Conservation (phyloP, 2,329 filamentous ascomycete genomes). For the Ophiostoma pallidulum region DNA sequence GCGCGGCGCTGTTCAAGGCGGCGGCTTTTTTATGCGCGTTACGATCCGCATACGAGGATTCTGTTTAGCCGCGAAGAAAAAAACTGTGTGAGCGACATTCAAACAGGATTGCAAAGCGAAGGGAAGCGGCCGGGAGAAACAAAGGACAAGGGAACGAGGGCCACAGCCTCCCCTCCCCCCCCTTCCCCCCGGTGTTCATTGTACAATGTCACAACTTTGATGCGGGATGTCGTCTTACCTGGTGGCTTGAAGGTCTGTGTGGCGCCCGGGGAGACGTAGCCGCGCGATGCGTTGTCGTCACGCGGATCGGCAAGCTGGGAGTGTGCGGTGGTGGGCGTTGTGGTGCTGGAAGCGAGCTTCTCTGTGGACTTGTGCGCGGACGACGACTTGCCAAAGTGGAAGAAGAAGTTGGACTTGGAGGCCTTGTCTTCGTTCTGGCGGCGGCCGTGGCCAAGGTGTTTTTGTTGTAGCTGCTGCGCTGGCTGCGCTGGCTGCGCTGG, state of each 20-base stretch:
- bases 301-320: constrained; percentile 27
- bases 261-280: constrained; percentile 21
- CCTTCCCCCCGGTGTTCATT: too few relatives aligned
- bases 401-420: constrained; percentile 41
- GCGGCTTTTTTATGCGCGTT: constrained; percentile 25
- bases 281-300: constrained; percentile 31
- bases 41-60: constrained; percentile 14
- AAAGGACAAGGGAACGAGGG: not conserved
- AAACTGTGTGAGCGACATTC: constrained; percentile 8
- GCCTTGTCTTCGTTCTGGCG: constrained; percentile 31
- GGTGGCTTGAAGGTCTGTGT: constrained; percentile 24
- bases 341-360: constrained; percentile 15
- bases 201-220: too few relatives aligned
- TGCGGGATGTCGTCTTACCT: constrained; percentile 18
- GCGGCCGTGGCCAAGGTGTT: constrained; percentile 18
- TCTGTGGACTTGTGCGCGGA: constrained; percentile 30
- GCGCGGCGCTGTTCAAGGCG: constrained; percentile 15
- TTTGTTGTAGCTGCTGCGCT: constrained; percentile 19
- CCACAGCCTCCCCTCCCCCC: not conserved
- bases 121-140: not conserved
- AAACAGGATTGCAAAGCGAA: not conserved
- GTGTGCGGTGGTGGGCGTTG: constrained; percentile 17
- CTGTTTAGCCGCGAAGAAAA: constrained; percentile 18
- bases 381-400: constrained; percentile 39
- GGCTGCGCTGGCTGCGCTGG: constrained; percentile 16